Base-by-base conservation (phyloP, 2,329 filamentous ascomycete species). In the Alternaria ethzedia region DNA sequence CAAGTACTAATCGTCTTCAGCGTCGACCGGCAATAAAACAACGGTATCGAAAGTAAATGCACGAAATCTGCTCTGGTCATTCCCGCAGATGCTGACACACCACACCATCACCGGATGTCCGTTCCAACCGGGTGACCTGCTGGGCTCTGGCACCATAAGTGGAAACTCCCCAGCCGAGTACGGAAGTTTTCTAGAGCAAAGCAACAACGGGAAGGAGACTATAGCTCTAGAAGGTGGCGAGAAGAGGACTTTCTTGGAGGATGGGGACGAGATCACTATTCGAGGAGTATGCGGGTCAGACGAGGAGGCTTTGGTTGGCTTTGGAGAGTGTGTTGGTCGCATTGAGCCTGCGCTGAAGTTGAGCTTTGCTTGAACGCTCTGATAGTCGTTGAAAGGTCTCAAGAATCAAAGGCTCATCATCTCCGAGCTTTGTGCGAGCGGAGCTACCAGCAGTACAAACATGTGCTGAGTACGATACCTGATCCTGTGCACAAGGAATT, bases 61-160 rank as follows among this genome's bases (percentile, higher is more conserved):
- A 10, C 87, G 84, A 68, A 86, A 94, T 72, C 83, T 95, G 11
- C 83, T 95, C n/a, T 95, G 89, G 85, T 94, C 91, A 0, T 95
- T 94, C 80, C 87, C 90, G 5, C 92, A 95, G 78, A 94, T 94
- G 91, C 83, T 95, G 44, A 87, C 92, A 1, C 92, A 95, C 76
- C 92, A 95, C 76, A 89, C 90, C 1, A 86, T 92, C 50, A 91
- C 90, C 1, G 92, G 92, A 6, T 96, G 92, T 77, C 88, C 89
- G 4, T 85, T 96, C 84, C 86, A 88, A 50, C 86, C 89, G 0
- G 92, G 92, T 32, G 92, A 96, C 75, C 79, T 96, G 56, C 81
- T 96, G 6, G 92, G 91, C 3, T 92, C 90, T 3, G 92, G 92
- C 4, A 96, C 92, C 2, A 95, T 96, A 71, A 90, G 87, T 46